Evolutionary conservation across 768 basidiomycete species (phyloP).

Genomic region (Gyrodon lividus): DNA sequence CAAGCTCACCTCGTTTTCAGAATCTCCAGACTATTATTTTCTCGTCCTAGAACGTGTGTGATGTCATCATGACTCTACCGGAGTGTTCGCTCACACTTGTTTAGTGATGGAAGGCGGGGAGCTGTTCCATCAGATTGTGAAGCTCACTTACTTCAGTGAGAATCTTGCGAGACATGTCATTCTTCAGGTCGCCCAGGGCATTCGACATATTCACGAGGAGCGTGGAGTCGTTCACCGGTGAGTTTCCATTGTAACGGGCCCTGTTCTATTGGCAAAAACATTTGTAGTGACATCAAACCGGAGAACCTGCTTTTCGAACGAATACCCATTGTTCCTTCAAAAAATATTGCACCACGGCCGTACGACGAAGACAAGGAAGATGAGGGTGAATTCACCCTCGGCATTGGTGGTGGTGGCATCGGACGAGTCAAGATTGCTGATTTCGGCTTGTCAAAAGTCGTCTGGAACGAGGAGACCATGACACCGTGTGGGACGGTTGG

Average conservation of each 20-base stretch:
- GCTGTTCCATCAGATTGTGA: slow-evolving; percentile 98
- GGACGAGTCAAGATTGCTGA: slow-evolving; percentile 98
- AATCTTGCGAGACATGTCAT: slow-evolving; percentile 97
- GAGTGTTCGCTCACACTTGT: slow-evolving; percentile 11
- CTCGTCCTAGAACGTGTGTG: slow-evolving; percentile 84
- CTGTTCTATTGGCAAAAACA: neutral
- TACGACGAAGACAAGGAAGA: slow-evolving; percentile 99
- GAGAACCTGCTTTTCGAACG: slow-evolving; percentile 94
- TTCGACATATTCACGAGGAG: slow-evolving; percentile 95
- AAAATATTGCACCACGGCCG: slow-evolving; percentile 68
- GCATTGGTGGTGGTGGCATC: slow-evolving; percentile 94
- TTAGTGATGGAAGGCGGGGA: slow-evolving; percentile 97
- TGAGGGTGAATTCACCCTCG: slow-evolving; percentile 92
- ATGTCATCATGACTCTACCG: neutral
- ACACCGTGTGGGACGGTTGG: slow-evolving; percentile 99
- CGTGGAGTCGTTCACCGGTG: slow-evolving; percentile 94
- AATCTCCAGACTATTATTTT: slow-evolving; percentile 92
- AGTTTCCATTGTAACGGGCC: slow-evolving; percentile 5
- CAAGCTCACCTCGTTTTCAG: slow-evolving; percentile 88
- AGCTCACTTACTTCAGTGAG: slow-evolving; percentile 98
- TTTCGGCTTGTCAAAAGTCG: slow-evolving; percentile 95
- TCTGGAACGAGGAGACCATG: slow-evolving; percentile 99
- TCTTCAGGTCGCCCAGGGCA: slow-evolving; percentile 90
- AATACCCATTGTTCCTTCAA: slow-evolving; percentile 89
- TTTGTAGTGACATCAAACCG: slow-evolving; percentile 86